Evolutionary conservation across 1,284 basidiomycete species (phyloP).

Genomic region (Microbotryum silenes-acaulis): DNA sequence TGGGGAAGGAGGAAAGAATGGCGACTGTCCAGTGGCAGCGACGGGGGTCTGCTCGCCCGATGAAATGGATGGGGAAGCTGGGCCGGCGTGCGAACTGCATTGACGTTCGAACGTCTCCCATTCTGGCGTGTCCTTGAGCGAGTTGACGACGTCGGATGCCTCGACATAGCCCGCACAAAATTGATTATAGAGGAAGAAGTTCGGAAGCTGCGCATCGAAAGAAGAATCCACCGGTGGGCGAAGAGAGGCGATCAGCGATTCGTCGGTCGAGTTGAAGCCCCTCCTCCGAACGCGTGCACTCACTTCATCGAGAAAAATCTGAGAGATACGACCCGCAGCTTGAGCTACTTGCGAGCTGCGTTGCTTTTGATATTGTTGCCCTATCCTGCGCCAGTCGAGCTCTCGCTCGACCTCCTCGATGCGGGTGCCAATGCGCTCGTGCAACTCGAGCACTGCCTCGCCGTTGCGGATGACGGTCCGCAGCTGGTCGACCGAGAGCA

Average conservation of each 20-base stretch:
- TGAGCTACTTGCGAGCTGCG: constrained; percentile 30
- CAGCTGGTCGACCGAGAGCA: constrained; percentile 40
- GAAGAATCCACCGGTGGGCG: background rate
- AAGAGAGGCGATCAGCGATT: constrained; percentile 12
- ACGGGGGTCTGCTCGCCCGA: constrained; percentile 15
- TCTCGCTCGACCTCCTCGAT: constrained; percentile 56
- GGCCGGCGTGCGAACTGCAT: constrained; percentile 42
- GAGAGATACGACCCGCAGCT: constrained; percentile 53
- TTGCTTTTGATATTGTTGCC: background rate
- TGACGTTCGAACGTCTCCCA: constrained; percentile 74
- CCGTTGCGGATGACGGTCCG: constrained; percentile 59
- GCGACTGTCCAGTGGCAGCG: constrained; percentile 5
- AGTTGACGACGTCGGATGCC: constrained; percentile 62
- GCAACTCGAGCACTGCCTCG: constrained; percentile 61
- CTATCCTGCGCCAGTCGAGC: constrained; percentile 41
- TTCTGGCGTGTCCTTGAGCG: constrained; percentile 52
- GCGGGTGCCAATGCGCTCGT: constrained; percentile 53
- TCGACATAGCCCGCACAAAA: constrained; percentile 79
- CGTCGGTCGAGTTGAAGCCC: constrained; percentile 7
- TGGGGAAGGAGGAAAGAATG: constrained; percentile 13
- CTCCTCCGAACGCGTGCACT: constrained; percentile 30
- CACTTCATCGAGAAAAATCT: constrained; percentile 61
- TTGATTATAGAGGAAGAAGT: constrained; percentile 66
- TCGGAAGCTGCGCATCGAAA: constrained; percentile 35
- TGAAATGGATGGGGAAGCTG: constrained; percentile 4